These are phyloP conservation scores for Phytophthora cactorum DNA, from an alignment of 352 stramenopile genomes.

Conservation along the genomic window DNA sequence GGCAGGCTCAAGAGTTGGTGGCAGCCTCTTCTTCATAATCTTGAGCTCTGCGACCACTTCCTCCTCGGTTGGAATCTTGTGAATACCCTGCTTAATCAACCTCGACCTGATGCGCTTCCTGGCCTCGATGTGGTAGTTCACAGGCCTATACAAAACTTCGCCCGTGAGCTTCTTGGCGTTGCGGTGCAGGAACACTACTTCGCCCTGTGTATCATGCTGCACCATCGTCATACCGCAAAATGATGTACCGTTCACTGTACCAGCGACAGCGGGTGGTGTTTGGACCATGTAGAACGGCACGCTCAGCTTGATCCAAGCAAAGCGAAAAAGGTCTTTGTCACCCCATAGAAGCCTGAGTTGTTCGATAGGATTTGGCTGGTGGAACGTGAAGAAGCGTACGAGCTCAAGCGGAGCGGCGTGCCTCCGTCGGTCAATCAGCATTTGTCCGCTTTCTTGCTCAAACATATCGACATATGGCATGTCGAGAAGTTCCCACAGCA, in stretches of 20 bases:
- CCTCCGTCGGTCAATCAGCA: slow-evolving; percentile 25
- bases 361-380: slow-evolving; percentile 44
- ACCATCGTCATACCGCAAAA: slow-evolving; percentile 48
- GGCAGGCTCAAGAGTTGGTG: slow-evolving; percentile 21
- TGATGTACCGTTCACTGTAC: slow-evolving; percentile 28
- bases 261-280: slow-evolving; percentile 44
- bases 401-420: slow-evolving; percentile 25
- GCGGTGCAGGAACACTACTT: slow-evolving; percentile 58
- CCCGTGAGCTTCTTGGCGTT: slow-evolving; percentile 56
- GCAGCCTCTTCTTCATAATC: slow-evolving; percentile 24
- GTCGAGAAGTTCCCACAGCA: slow-evolving; percentile 62
- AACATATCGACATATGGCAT: slow-evolving; percentile 63
- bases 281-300: slow-evolving; percentile 60
- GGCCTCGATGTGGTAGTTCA: slow-evolving; percentile 31
- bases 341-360: slow-evolving; percentile 48
- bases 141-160: slow-evolving; percentile 27
- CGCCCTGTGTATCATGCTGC: slow-evolving; percentile 39
- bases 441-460: slow-evolving; percentile 30
- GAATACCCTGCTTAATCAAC: slow-evolving; percentile 28
- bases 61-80: slow-evolving; percentile 21
- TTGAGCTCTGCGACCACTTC: slow-evolving; percentile 25
- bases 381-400: slow-evolving; percentile 50
- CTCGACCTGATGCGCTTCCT: slow-evolving; percentile 27
- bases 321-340: slow-evolving; percentile 67
- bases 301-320: slow-evolving; percentile 60